Evolutionary conservation across 345 rosid species (phyloP).

Genomic region (Psidium guajava): DNA sequence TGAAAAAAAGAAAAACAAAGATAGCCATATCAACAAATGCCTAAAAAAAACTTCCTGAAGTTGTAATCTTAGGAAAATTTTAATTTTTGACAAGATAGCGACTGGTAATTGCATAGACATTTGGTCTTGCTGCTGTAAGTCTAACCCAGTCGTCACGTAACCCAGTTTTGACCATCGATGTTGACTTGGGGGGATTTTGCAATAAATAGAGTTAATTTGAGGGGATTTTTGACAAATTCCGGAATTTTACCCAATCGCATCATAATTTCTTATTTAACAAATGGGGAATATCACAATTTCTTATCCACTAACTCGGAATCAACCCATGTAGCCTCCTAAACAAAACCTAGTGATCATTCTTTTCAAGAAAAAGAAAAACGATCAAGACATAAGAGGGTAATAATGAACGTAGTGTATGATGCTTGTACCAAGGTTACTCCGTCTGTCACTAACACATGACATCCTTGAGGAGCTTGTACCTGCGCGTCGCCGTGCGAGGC

Average conservation of each 20-base stretch:
- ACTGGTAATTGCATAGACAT: background rate
- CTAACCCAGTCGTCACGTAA: background rate
- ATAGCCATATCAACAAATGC: background rate
- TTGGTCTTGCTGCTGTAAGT: background rate
- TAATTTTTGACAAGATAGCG: background rate
- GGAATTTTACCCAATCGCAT: background rate
- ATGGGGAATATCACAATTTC: background rate
- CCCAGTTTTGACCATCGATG: background rate
- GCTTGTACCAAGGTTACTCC: background rate
- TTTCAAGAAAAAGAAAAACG: background rate
- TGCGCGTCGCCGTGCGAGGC: conserved; percentile 68
- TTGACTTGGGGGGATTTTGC: too few species aligned
- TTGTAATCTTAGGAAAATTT: background rate
- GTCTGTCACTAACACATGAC: conserved; percentile 56
- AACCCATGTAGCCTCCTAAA: background rate
- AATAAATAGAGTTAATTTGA: background rate
- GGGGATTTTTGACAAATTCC: background rate
- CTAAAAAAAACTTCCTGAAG: background rate
- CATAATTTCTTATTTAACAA: background rate
- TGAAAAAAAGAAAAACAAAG: background rate
- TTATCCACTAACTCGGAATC: background rate
- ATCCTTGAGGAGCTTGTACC: conserved; percentile 99
- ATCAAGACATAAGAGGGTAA: background rate
- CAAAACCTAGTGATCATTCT: background rate
- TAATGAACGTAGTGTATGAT: background rate